Conservation (phyloP, 2,329 filamentous ascomycete species). For the Pestalotiopsis sp. region DNA sequence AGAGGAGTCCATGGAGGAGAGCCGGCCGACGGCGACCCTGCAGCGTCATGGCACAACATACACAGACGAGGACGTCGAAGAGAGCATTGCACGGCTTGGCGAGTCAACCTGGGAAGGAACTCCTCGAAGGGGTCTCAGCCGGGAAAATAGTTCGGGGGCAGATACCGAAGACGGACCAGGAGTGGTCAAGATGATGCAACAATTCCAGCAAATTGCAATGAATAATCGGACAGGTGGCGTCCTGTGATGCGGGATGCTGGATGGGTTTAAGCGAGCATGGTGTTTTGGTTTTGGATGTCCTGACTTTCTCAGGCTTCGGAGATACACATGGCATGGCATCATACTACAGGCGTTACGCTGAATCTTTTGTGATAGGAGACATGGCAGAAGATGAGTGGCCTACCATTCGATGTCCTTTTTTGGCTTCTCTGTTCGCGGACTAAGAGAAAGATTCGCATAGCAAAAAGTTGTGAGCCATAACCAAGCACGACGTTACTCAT, state of each 20-base stretch:
- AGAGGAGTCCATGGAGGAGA: constrained; percentile 58
- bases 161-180: constrained; percentile 53
- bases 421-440: too few species aligned
- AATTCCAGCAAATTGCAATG: constrained; percentile 60
- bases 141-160: constrained; percentile 51
- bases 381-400: neutral
- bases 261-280: neutral
- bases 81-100: constrained; percentile 52
- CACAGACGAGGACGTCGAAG: constrained; percentile 63
- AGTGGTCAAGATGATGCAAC: constrained; percentile 60
- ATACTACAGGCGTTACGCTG: neutral
- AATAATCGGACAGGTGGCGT: constrained; percentile 47
- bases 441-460: too few species aligned
- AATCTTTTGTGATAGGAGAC: neutral
- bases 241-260: constrained; percentile 21
- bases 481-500: neutral
- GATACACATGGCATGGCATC: neutral
- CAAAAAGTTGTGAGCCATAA: neutral
- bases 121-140: constrained; percentile 51
- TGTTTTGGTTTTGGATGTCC: neutral
- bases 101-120: constrained; percentile 65
- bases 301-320: too few species aligned
- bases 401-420: too few species aligned
- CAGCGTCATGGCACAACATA: constrained; percentile 44
- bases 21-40: constrained; percentile 38